phyloP scores from a whole-genome alignment of 371 early-diverging fungal genomes.

The Lichtheimia ornata region DNA sequence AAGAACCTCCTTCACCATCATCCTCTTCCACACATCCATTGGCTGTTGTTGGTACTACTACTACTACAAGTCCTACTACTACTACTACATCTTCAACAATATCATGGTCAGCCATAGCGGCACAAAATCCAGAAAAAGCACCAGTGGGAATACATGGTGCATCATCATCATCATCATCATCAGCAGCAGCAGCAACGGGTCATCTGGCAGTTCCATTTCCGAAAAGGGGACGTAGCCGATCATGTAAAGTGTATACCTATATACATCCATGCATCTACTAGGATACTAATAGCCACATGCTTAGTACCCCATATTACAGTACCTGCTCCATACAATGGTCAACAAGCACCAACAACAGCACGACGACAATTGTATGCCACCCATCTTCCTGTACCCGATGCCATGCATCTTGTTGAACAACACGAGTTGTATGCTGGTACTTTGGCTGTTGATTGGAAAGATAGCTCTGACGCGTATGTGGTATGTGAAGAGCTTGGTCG shows the following conservation, averaged over 20 bases:
- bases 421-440: conserved; percentile 33
- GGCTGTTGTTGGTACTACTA: not conserved
- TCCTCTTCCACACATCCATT: no score
- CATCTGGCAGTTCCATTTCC: no score
- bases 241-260: no score
- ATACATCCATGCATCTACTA: no score
- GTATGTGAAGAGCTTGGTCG: conserved; percentile 43
- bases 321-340: no score
- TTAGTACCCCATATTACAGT: not conserved
- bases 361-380: conserved; percentile 27
- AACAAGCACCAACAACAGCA: conserved; percentile 1
- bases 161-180: no score
- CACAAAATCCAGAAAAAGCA: no score
- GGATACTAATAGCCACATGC: not conserved
- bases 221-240: no score
- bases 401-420: conserved; percentile 20
- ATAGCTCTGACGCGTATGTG: conserved; percentile 69
- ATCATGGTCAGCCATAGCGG: conserved; percentile 1
- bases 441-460: conserved; percentile 27
- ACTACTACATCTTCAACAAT: not conserved
- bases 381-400: conserved; percentile 28
- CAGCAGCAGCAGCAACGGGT: no score
- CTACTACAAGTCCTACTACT: not conserved
- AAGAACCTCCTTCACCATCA: no score
- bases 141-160: no score